Evolutionary conservation across 1,139 yeast genomes (phyloP), one percentile per base, ranked within the genome.

Genomic region (Kodamaea ohmeri): DNA sequence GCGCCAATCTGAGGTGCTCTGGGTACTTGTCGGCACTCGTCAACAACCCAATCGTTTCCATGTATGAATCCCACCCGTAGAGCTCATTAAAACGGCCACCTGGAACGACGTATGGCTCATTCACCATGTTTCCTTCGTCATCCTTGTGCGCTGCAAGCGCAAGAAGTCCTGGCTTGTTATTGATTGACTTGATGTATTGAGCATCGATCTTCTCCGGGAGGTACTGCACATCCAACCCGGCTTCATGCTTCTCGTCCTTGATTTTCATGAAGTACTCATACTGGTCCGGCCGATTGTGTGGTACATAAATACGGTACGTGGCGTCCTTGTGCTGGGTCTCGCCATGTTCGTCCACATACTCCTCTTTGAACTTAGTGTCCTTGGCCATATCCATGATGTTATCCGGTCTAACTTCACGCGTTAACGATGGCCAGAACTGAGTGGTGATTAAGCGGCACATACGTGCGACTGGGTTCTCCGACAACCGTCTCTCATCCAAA

Each of bases 61-160:
- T 85, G 57, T 92, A 92, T 1, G 97, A 88, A 60, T 92, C 98
- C 98, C 98, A 92, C 6, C 98, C 98, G 54, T 92, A 92, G 40
- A 89, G 73, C 61, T 92, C 98, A 61, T 94, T 94, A 61, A 92
- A 92, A 46, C 98, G 70, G 15, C 98, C 98, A 12, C 98, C 98
- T 1, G 98, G 98, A 8, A 92, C 98, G 16, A 88, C 86, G 58
- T 90, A 92, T 0, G 96, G 96, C 53, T 78, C 82, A 22, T 88
- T 87, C 31, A 75, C 66, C 36, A 86, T 59, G 15, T 74, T 70
- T 1, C 40, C 37, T 2, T 82, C 78, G 46, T 78, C 73, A 45
- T 70, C 73, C 14, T 63, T 69, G 39, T 65, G 65, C 68, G 88
- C 77, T 2, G 92, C 95, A 35, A 92, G 67, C 0, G 96, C 87